These are phyloP conservation scores for Sanghuangporus sanghuang DNA, from an alignment of 1,284 basidiomycete species.

Conservation along the genomic window DNA sequence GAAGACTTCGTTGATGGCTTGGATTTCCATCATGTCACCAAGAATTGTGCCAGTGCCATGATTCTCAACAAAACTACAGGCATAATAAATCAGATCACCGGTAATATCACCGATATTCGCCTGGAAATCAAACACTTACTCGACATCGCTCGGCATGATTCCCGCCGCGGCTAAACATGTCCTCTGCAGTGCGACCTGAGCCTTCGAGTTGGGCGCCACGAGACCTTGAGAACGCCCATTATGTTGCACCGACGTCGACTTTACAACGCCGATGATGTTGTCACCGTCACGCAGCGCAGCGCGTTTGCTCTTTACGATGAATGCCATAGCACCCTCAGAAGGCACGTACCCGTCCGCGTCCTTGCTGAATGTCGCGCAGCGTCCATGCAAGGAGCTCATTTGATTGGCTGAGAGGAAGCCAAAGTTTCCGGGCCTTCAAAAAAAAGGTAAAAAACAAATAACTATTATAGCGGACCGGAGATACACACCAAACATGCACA, in stretches of 20 bases:
- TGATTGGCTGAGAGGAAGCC: conserved; percentile 30
- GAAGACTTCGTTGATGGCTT: conserved; percentile 33
- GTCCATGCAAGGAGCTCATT: conserved; percentile 31
- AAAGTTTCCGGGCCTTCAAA: conserved; percentile 19
- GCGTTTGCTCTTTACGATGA: conserved; percentile 30
- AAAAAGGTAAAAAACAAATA: not conserved
- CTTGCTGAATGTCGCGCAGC: conserved; percentile 33
- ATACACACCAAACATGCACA: conserved; percentile 29
- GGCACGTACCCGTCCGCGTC: conserved; percentile 33
- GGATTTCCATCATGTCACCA: conserved; percentile 33
- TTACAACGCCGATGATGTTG: conserved; percentile 30
- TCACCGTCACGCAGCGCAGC: conserved; percentile 32
- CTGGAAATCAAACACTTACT: conserved; percentile 24
- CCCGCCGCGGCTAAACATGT: conserved; percentile 27
- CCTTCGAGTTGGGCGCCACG: conserved; percentile 31
- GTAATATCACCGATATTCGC: not conserved
- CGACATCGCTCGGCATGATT: conserved; percentile 28
- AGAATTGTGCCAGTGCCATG: conserved; percentile 35
- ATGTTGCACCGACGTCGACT: conserved; percentile 29
- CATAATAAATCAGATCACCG: not conserved
- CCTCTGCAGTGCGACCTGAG: conserved; percentile 30
- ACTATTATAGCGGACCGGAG: not conserved
- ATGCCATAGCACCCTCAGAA: conserved; percentile 31
- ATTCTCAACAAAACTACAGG: conserved; percentile 31
- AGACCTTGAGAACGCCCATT: conserved; percentile 34